Base-by-base conservation (phyloP, 768 basidiomycete genomes). In the Tulasnella calospora region DNA sequence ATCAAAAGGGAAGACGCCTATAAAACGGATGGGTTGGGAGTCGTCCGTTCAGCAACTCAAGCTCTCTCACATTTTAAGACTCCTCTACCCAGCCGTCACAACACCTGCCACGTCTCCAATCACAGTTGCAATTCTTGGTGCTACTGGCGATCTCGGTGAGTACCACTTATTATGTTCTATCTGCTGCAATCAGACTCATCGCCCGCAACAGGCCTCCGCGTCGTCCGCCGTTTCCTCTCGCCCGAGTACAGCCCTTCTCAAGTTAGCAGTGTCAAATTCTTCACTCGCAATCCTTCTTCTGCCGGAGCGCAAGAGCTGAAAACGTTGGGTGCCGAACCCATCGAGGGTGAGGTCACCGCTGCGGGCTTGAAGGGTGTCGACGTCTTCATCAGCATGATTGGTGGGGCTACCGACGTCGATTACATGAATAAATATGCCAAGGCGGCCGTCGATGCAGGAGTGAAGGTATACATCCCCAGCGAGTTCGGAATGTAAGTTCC, bases 381-480 rank as follows among this genome's bases (percentile, higher is more conserved):
- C 27, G 71, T 72, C 19, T 38, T 72, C 36, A 40, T 72, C 38
- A 72, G 36, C 27, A 4, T 40, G n/a, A 9, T 27, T 2, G 71
- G 71, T 40, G 35, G n/a, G 4, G 21, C 71, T 19, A 10, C 13
- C 36, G 21, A 21, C 36, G 12, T 38, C 21, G 71, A 72, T 23
- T 23, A 40, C 12, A 40, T 23, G 44, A 72, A 72, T 38, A 23
- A 27, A 15, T 40, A 40, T 7, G 71, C 38, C 71, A 72, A 82
- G 81, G 51, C 75, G 79, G 61, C 78, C 69, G 17, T 21, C 77
- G 41, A 80, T 80, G 74, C 44, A 3, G 74, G 74, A 13, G 74
- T 61, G 12, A 75, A 75, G 21, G 55, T 75, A 1, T 75, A 75
- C n/a, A 30, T 75, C 33, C 74, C 74, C 23, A 51, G 46, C 44